Percentiles rank a stretch among this genome's conserved stretches.
Conservation (phyloP, 257 asterid species). For the Nicotiana paniculata region DNA sequence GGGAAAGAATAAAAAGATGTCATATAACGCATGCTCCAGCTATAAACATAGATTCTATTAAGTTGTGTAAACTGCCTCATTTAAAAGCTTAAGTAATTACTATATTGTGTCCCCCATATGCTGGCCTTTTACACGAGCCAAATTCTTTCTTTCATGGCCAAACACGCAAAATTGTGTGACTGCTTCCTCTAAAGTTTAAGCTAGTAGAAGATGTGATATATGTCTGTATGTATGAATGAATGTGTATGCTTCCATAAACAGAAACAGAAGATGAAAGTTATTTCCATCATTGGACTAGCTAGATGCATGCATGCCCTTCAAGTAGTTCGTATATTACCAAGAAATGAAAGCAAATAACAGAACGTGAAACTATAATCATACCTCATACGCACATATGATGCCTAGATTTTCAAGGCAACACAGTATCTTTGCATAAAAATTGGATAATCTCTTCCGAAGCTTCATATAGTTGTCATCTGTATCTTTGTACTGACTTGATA, state of each 20-base stretch:
- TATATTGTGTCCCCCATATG: no score
- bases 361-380: slow-evolving; percentile 12
- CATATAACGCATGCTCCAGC: no score
- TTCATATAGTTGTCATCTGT: slow-evolving; percentile 22
- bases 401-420: slow-evolving; percentile 83
- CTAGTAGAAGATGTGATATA: no score
- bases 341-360: neutral
- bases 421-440: slow-evolving; percentile 41
- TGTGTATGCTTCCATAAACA: neutral
- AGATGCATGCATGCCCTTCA: neutral
- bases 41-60: no score
- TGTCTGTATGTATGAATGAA: neutral
- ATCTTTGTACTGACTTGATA: slow-evolving; percentile 26
- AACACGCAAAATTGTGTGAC: no score
- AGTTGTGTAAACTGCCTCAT: no score
- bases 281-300: neutral
- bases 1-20: no score
- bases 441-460: slow-evolving; percentile 42
- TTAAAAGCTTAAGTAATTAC: no score
- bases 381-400: slow-evolving; percentile 74
- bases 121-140: no score
- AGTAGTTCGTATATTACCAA: neutral
- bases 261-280: slow-evolving; percentile 2
- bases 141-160: no score
- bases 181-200: no score